Evolutionary conservation across 192 early-diverging fungal species (phyloP).

Genomic region (Lunasporangiospora selenospora): DNA sequence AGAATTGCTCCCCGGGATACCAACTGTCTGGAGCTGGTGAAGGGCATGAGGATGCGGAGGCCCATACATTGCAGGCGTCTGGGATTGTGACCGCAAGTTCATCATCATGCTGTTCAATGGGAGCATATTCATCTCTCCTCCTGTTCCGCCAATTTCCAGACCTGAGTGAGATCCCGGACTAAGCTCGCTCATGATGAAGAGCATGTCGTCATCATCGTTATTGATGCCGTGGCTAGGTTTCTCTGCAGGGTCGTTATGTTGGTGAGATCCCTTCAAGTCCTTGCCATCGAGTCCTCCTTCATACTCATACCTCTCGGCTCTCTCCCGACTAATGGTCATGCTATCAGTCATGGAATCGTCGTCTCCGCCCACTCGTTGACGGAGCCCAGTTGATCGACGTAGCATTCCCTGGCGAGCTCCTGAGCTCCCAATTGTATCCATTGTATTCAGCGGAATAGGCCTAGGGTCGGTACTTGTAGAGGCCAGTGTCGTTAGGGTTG

Average conservation of each 20-base stretch:
- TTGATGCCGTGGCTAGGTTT: constrained; percentile 23
- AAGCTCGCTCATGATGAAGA: constrained; percentile 45
- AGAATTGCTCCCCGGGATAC: too few species aligned
- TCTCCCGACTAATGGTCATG: constrained; percentile 2
- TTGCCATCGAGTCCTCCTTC: constrained; percentile 1
- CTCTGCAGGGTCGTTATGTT: too few species aligned
- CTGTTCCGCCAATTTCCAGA: constrained; percentile 7
- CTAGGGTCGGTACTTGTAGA: constrained; percentile 22
- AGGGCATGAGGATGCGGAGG: neutral
- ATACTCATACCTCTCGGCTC: neutral
- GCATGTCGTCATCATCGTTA: constrained; percentile 47
- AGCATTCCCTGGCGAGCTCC: too few species aligned
- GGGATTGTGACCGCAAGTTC: constrained; percentile 33
- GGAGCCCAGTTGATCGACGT: too few species aligned
- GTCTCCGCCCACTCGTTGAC: constrained; percentile 19
- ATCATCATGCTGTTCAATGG: constrained; percentile 24
- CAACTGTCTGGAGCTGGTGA: too few species aligned
- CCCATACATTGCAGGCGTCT: constrained; percentile 26
- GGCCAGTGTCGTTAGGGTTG: too few species aligned
- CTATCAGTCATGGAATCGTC: constrained; percentile 40
- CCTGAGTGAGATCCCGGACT: constrained; percentile 28
- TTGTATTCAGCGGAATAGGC: constrained; percentile 18
- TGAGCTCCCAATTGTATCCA: too few species aligned
- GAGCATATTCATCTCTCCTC: neutral
- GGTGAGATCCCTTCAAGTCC: too few species aligned